phyloP scores from a whole-genome alignment of 2,329 filamentous ascomycete genomes.

The Colletotrichum salicis region DNA sequence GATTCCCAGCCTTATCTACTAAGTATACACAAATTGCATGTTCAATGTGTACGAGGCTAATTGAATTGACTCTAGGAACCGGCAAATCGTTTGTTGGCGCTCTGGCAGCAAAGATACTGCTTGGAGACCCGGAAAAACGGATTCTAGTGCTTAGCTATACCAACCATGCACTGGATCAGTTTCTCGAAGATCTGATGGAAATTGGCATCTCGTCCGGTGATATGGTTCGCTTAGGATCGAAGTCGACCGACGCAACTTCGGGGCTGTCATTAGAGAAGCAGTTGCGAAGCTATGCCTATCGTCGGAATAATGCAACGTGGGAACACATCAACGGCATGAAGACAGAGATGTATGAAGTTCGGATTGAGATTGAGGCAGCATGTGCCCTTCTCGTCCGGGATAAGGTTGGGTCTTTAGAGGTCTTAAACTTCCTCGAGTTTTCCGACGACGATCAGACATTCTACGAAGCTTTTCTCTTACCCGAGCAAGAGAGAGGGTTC shows the following conservation, averaged over 20 bases:
- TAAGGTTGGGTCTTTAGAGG: constrained; percentile 37
- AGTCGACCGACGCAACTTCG: constrained; percentile 61
- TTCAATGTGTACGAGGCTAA: not conserved
- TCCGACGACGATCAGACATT: constrained; percentile 60
- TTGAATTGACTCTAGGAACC: constrained; percentile 61
- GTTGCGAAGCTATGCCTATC: constrained; percentile 39
- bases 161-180: constrained; percentile 74
- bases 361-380: constrained; percentile 41
- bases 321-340: constrained; percentile 54
- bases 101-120: constrained; percentile 66
- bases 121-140: constrained; percentile 57
- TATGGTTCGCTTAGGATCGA: constrained; percentile 74
- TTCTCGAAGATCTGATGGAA: constrained; percentile 69
- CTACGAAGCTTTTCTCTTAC: constrained; percentile 66
- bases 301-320: constrained; percentile 48
- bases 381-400: constrained; percentile 34
- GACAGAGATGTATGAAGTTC: constrained; percentile 44
- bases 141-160: constrained; percentile 76
- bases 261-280: constrained; percentile 59
- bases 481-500: constrained; percentile 58
- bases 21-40: not conserved
- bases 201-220: constrained; percentile 60
- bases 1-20: not conserved
- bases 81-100: constrained; percentile 82
- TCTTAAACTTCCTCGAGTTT: constrained; percentile 62